Evolutionary conservation across 768 basidiomycete genomes (phyloP).

Genomic region (Leccinum sublutescens): DNA sequence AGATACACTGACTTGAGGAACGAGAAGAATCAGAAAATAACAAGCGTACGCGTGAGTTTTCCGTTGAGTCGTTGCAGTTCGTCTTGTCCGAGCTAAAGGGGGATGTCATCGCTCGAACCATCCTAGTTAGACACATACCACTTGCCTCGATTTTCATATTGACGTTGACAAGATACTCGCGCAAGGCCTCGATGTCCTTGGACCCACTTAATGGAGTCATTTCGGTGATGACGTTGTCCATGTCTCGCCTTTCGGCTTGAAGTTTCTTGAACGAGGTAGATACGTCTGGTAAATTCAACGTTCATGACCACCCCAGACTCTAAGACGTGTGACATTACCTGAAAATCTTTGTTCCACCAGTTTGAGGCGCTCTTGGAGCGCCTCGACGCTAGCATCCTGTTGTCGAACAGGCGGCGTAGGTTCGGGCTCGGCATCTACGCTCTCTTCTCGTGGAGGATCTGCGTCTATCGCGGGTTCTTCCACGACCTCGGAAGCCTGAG

Average conservation of each 20-base stretch:
- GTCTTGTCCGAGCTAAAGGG: conserved; percentile 59
- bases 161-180: conserved; percentile 69
- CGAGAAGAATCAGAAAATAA: neutral
- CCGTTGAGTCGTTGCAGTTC: conserved; percentile 75
- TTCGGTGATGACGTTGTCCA: conserved; percentile 66
- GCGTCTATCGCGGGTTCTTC: neutral
- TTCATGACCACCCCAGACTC: conserved; percentile 1
- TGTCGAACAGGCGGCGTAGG: neutral
- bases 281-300: conserved; percentile 51
- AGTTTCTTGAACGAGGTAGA: conserved; percentile 75
- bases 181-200: conserved; percentile 62
- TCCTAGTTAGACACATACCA: neutral
- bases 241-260: conserved; percentile 67
- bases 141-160: conserved; percentile 70
- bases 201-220: conserved; percentile 69
- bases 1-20: conserved; percentile 6
- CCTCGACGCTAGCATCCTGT: conserved; percentile 44
- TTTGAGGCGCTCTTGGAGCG: conserved; percentile 62
- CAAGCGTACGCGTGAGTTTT: conserved; percentile 65
- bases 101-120: neutral
- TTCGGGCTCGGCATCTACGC: neutral
- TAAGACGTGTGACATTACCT: conserved; percentile 41
- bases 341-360: conserved; percentile 76
- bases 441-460: conserved; percentile 1
- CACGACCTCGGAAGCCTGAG: neutral